These are phyloP conservation scores for Haplographium delicatum DNA, from an alignment of 495 filamentous ascomycete genomes.

Conservation along the genomic window DNA sequence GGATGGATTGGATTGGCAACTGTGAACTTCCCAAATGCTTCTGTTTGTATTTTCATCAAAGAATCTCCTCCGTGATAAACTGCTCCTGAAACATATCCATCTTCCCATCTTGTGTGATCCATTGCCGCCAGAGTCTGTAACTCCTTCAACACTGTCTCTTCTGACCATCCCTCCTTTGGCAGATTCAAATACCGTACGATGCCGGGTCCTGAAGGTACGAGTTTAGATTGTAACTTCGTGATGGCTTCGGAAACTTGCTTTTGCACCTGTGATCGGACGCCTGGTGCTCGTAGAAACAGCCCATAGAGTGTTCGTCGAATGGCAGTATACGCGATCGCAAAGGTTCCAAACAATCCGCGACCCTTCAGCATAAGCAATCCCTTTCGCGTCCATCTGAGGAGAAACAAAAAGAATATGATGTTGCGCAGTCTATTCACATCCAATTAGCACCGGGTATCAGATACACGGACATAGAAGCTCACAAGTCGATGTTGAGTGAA, in stretches of 20 bases:
- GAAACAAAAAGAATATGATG: slow-evolving; percentile 82
- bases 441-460: not conserved
- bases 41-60: slow-evolving; percentile 76
- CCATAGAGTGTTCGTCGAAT: slow-evolving; percentile 71
- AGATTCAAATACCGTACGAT: slow-evolving; percentile 69
- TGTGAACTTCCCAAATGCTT: slow-evolving; percentile 88
- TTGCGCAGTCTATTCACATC: slow-evolving; percentile 66
- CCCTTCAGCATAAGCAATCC: slow-evolving; percentile 78
- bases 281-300: slow-evolving; percentile 77
- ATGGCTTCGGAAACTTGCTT: slow-evolving; percentile 73
- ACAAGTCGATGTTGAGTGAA: slow-evolving; percentile 76
- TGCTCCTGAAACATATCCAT: slow-evolving; percentile 88
- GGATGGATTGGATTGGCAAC: slow-evolving; percentile 99
- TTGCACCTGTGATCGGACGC: slow-evolving; percentile 75
- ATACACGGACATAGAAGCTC: slow-evolving; percentile 31
- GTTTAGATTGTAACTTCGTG: slow-evolving; percentile 70
- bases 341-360: slow-evolving; percentile 76
- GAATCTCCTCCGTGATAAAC: slow-evolving; percentile 94
- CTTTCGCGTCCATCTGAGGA: slow-evolving; percentile 81
- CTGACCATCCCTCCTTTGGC: slow-evolving; percentile 80
- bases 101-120: slow-evolving; percentile 96
- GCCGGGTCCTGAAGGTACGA: slow-evolving; percentile 68
- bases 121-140: slow-evolving; percentile 72
- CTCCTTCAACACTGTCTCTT: slow-evolving; percentile 74
- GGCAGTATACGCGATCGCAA: slow-evolving; percentile 64